Base-by-base conservation (phyloP, 257 asterid species). In the Nicotiana undulata region DNA sequence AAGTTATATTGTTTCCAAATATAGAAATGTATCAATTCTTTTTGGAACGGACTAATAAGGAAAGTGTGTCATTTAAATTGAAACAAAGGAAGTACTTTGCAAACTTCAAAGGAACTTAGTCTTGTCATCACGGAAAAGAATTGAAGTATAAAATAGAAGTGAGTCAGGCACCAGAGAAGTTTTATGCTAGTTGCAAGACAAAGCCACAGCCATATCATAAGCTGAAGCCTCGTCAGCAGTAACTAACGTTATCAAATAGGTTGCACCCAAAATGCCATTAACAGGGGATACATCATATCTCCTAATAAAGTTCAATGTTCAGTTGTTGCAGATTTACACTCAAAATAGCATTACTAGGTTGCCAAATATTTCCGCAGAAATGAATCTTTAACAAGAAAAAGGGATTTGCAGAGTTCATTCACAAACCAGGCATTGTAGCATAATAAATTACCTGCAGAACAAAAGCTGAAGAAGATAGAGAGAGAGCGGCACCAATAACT, bases 401-500 rank as follows among this genome's bases (percentile, higher is more conserved):
- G 77, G 26, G 40, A 3, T 24, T 74, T 24, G 16, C 44, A 74
- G 37, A 26, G 40, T 28, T 26, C 68, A 63, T 63, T 63, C 40
- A 49, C 44, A 74, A 20, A 70, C 51, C 44, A 74, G 79, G 16
- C 79, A 24, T 49, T 74, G 61, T 49, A 49, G 79, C 61, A 49
- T 74, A 49, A 26, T 15, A 74, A 46, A 49, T 49, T 90, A 96
- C 99, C 98, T 94, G 99, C 84, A 96, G 93, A 84, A 96, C 99
- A 83, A 96, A 96, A 84, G 98, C 98, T 75, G 99, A 96, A 68
- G 99, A 96, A 80, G 99, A 96, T 84, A 96, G 84, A 68, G 99
- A 96, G 67, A 96, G 96, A 79, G 99, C 97, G 80, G 98, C 98
- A 83, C 99, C 98, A 85, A 96, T 96, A 72, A 96, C 99, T 88